Conservation (phyloP, 2,329 filamentous ascomycete species). For the Botrytis porri region DNA sequence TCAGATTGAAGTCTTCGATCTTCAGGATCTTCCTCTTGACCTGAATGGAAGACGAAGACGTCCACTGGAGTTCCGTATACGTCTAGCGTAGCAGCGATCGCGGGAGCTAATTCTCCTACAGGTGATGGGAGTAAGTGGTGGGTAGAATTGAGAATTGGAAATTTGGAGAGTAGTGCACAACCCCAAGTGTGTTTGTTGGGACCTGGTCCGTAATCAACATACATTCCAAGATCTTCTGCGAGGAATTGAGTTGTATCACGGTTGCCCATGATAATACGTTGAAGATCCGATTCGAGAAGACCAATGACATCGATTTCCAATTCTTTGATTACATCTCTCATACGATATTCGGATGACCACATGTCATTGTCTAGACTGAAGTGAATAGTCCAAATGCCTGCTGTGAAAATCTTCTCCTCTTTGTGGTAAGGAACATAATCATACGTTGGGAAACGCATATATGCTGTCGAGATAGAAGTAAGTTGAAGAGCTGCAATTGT, state of each 20-base stretch:
- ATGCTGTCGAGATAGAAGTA: constrained; percentile 75
- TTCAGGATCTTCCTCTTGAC: constrained; percentile 93
- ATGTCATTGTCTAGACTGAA: constrained; percentile 98
- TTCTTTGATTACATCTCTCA: constrained; percentile 86
- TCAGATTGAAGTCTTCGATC: constrained; percentile 82
- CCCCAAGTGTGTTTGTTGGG: constrained; percentile 99
- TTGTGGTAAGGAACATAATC: constrained; percentile 88
- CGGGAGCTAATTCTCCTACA: constrained; percentile 90
- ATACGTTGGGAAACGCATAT: constrained; percentile 87
- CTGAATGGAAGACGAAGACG: constrained; percentile 97
- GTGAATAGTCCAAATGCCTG: constrained; percentile 98
- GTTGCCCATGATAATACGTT: constrained; percentile 99
- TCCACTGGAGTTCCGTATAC: constrained; percentile 88
- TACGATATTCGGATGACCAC: constrained; percentile 95
- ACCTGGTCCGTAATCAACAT: constrained; percentile 93
- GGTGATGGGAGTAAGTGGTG: constrained; percentile 93
- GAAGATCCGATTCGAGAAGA: constrained; percentile 87
- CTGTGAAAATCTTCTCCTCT: constrained; percentile 82
- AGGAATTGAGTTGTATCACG: constrained; percentile 93
- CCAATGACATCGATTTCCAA: constrained; percentile 97
- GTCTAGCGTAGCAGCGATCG: constrained; percentile 94
- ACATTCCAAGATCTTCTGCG: constrained; percentile 97
- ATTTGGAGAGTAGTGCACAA: constrained; percentile 87
- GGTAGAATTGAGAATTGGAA: constrained; percentile 94
- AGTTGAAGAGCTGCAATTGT: constrained; percentile 75